Evolutionary conservation across 345 rosid genomes (phyloP).

Genomic region (Eucalyptus grandis): DNA sequence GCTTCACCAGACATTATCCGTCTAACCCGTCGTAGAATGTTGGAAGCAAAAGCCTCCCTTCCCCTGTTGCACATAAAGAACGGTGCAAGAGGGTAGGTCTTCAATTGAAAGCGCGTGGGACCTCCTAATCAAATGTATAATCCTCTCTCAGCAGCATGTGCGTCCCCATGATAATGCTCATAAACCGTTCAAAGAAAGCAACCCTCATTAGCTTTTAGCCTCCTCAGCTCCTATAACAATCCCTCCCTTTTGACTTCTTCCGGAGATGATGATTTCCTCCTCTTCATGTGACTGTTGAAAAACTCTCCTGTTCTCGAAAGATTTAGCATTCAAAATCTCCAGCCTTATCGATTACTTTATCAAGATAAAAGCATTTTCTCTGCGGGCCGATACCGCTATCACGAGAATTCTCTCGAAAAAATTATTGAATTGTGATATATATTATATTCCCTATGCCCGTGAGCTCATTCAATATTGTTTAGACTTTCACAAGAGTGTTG

Average conservation of each 20-base stretch:
- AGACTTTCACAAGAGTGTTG: background rate
- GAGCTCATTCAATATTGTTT: background rate
- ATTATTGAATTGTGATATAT: background rate
- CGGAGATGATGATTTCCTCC: background rate
- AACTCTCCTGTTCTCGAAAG: background rate
- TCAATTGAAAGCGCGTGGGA: slow-evolving; percentile 2
- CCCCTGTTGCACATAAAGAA: background rate
- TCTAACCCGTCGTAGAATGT: background rate
- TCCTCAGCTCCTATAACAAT: background rate
- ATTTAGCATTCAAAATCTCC: background rate
- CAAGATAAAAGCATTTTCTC: background rate
- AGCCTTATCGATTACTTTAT: background rate
- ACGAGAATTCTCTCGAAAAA: background rate
- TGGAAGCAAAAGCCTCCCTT: background rate
- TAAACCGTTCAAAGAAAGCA: background rate
- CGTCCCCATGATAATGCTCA: slow-evolving; percentile 1
- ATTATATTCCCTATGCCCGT: background rate
- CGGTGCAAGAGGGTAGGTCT: background rate
- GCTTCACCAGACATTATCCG: background rate
- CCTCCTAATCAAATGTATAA: background rate
- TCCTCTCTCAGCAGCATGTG: slow-evolving; percentile 3
- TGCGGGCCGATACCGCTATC: background rate
- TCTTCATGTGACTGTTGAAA: background rate
- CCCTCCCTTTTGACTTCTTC: background rate
- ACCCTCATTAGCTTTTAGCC: background rate